Percentiles rank a stretch among this genome's conserved stretches.
Evolutionary conservation across 129 eudicot genomes (phyloP).

Genomic region (Arctium minus): DNA sequence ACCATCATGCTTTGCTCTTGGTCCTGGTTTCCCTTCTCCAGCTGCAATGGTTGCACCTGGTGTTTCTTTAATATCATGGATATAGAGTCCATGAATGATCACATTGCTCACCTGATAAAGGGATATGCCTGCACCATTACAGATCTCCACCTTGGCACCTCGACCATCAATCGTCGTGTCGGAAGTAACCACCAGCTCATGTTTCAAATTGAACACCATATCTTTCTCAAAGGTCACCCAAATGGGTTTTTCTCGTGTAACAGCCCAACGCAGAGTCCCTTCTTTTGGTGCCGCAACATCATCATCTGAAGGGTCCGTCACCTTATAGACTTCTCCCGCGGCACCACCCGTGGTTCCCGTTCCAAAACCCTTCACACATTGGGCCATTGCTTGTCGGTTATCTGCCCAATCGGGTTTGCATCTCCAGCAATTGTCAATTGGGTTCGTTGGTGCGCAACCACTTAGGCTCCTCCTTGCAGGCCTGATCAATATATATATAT

Average conservation of each 20-base stretch:
- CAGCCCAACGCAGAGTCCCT: conserved; percentile 34
- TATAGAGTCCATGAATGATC: conserved; percentile 20
- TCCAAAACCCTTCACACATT: conserved; percentile 29
- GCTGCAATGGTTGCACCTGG: conserved; percentile 55
- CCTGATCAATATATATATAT: not conserved
- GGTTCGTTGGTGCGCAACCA: conserved; percentile 18
- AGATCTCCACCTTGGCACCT: conserved; percentile 26
- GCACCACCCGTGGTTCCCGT: conserved; percentile 27
- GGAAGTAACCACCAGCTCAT: conserved; percentile 17
- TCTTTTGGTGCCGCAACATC: conserved; percentile 14
- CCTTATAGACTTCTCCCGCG: conserved; percentile 27
- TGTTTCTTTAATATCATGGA: conserved; percentile 40
- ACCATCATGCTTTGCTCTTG: conserved; percentile 57
- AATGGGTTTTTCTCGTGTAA: conserved; percentile 4
- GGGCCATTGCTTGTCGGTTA: conserved; percentile 24
- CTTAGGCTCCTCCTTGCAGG: conserved; percentile 28
- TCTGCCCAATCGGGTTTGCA: conserved; percentile 34
- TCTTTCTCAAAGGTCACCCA: conserved; percentile 28
- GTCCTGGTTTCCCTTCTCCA: conserved; percentile 29
- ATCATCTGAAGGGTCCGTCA: conserved; percentile 24
- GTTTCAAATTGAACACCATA: conserved; percentile 27
- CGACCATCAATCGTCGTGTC: conserved; percentile 39
- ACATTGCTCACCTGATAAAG: conserved; percentile 22
- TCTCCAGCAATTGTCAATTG: conserved; percentile 44
- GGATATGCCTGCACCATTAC: conserved; percentile 26